Conservation (phyloP, 2,329 filamentous ascomycete genomes). For the Microthyrium microscopicum region DNA sequence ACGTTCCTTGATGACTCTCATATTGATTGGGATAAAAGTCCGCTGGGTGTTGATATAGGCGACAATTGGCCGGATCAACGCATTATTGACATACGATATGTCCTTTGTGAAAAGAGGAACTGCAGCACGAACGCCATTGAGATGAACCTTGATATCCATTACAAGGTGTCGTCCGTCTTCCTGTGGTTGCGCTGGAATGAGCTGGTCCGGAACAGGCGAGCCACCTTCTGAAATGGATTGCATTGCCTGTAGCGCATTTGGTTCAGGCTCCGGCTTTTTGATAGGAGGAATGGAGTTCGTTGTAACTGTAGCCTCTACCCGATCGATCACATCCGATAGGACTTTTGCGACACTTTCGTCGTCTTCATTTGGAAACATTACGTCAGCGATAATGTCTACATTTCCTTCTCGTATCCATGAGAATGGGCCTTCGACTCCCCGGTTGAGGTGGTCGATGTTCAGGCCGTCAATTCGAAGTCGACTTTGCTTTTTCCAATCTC, state of each 20-base stretch:
- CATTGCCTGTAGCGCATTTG: not conserved
- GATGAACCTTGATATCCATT: conserved; percentile 85
- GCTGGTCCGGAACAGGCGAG: conserved; percentile 13
- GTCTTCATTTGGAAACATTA: conserved; percentile 80
- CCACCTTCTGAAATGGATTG: not conserved
- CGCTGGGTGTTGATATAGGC: conserved; percentile 94
- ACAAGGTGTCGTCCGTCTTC: conserved; percentile 62
- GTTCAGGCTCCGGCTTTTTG: conserved; percentile 15
- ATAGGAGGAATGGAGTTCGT: conserved; percentile 43
- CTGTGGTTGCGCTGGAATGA: conserved; percentile 7
- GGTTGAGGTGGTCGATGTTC: conserved; percentile 89
- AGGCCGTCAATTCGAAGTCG: conserved; percentile 82
- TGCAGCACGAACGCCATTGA: conserved; percentile 85
- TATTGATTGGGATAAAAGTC: conserved; percentile 90
- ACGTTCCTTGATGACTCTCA: conserved; percentile 77
- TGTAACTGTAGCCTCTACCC: conserved; percentile 80
- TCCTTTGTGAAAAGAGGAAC: conserved; percentile 87
- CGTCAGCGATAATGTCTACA: conserved; percentile 88
- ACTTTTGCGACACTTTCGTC: conserved; percentile 86
- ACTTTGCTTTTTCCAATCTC: conserved; percentile 83
- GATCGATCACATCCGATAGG: conserved; percentile 93
- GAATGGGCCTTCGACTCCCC: conserved; percentile 82
- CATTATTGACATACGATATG: conserved; percentile 90
- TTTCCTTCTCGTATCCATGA: conserved; percentile 97
- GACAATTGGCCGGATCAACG: conserved; percentile 85